Percentiles rank a stretch among this genome's conserved stretches.
phyloP scores from a whole-genome alignment of 768 basidiomycete genomes.

The Inosperma sp. region DNA sequence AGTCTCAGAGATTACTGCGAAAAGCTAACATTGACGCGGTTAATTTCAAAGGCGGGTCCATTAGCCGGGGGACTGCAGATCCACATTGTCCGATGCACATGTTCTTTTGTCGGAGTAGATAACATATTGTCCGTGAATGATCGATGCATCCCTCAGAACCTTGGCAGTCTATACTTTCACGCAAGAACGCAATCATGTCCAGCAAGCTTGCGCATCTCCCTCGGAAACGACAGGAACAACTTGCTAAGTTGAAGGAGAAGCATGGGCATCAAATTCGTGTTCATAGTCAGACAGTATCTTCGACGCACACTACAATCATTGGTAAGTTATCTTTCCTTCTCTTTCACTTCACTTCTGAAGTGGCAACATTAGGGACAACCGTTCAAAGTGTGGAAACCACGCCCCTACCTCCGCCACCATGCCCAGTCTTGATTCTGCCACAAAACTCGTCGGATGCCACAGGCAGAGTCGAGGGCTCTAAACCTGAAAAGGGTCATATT shows the following conservation, averaged over 20 bases:
- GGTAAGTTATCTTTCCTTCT: neutral
- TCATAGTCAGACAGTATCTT: neutral
- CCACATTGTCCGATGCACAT: no score
- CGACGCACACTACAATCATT: neutral
- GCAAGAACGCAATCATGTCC: no score
- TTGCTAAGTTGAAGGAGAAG: neutral
- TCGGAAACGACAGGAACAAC: neutral
- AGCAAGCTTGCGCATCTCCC: neutral
- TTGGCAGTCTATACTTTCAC: no score
- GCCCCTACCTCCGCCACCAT: neutral
- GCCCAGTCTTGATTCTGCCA: neutral
- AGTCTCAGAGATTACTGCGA: no score
- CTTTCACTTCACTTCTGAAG: neutral
- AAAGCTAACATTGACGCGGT: no score
- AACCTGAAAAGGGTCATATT: neutral
- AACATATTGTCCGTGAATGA: no score
- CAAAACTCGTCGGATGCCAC: neutral
- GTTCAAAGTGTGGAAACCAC: neutral
- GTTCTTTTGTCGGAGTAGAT: no score
- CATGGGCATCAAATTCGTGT: neutral
- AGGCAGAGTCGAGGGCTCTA: neutral
- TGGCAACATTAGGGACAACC: neutral
- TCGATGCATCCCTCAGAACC: no score
- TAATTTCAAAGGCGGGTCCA: no score
- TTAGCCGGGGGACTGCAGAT: no score